Percentiles rank a stretch among this genome's conserved stretches.
Evolutionary conservation across 2,329 filamentous ascomycete species (phyloP).

Genomic region (Fusarium buharicum): DNA sequence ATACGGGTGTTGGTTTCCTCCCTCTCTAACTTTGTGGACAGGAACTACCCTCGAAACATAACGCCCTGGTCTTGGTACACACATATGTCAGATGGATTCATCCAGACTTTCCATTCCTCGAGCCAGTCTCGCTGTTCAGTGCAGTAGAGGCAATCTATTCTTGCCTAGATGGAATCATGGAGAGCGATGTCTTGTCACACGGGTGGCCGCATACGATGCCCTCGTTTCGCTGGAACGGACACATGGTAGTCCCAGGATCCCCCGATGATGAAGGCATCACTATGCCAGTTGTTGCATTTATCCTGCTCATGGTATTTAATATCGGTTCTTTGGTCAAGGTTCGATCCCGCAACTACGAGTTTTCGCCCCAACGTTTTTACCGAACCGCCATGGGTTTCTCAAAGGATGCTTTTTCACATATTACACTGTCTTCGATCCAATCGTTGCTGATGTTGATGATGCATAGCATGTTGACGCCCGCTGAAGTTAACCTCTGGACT

Average conservation of each 20-base stretch:
- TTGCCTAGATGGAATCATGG: constrained; percentile 8
- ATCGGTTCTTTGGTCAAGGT: constrained; percentile 50
- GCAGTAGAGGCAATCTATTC: constrained; percentile 39
- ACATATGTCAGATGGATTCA: constrained; percentile 41
- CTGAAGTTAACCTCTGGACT: constrained; percentile 52
- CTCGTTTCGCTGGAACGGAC: constrained; percentile 40
- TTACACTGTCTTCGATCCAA: constrained; percentile 49
- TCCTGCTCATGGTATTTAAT: constrained; percentile 51
- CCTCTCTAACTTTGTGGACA: background rate
- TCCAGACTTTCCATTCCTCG: constrained; percentile 39
- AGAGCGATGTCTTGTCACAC: constrained; percentile 2
- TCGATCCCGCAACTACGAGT: constrained; percentile 49
- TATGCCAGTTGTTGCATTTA: constrained; percentile 45
- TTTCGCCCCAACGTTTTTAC: constrained; percentile 50
- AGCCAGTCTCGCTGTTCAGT: constrained; percentile 32
- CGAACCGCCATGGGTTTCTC: constrained; percentile 47
- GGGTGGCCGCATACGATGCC: constrained; percentile 37
- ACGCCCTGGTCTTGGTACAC: constrained; percentile 32
- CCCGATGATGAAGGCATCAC: constrained; percentile 8
- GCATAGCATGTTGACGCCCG: constrained; percentile 49
- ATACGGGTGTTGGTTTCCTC: too few relatives aligned
- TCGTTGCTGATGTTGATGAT: constrained; percentile 47
- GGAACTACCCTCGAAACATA: constrained; percentile 39
- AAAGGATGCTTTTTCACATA: constrained; percentile 48
- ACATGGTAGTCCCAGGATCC: constrained; percentile 6